phyloP scores from a whole-genome alignment of 1,284 basidiomycete species.

The Lignosus rhinocerotis region DNA sequence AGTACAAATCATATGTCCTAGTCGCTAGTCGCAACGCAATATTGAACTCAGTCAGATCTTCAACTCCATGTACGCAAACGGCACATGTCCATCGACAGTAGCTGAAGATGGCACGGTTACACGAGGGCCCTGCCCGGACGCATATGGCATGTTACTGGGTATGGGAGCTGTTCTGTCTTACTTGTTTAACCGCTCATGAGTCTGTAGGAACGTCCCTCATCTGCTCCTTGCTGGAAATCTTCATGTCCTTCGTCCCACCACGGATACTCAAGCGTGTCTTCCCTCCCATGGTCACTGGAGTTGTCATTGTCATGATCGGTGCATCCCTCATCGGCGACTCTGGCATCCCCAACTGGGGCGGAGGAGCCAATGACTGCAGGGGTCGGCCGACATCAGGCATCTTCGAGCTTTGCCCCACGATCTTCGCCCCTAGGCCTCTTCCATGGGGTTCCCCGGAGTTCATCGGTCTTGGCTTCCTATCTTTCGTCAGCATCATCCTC shows the following conservation, averaged over 20 bases:
- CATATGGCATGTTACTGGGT: conserved; percentile 78
- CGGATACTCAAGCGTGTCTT: conserved; percentile 68
- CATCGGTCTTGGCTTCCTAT: conserved; percentile 84
- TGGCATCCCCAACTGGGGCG: conserved; percentile 82
- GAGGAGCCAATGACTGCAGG: conserved; percentile 73
- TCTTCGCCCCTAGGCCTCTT: conserved; percentile 56
- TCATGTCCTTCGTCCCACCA: conserved; percentile 72
- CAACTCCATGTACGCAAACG: conserved; percentile 73
- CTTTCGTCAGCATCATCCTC: conserved; percentile 76
- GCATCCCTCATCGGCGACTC: conserved; percentile 72
- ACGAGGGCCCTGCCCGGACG: conserved; percentile 73
- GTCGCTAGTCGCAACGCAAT: neutral
- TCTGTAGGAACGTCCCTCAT: conserved; percentile 70
- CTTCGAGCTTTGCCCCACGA: conserved; percentile 71
- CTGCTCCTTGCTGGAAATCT: conserved; percentile 81
- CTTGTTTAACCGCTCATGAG: neutral
- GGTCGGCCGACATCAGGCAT: conserved; percentile 59
- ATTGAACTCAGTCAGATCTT: conserved; percentile 46
- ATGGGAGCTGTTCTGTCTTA: conserved; percentile 15
- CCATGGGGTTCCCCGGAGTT: conserved; percentile 82
- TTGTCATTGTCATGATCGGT: conserved; percentile 78
- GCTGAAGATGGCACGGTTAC: conserved; percentile 61
- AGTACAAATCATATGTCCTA: conserved; percentile 23
- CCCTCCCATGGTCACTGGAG: conserved; percentile 81
- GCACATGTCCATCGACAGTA: conserved; percentile 69